Percentiles rank a stretch among this genome's conserved stretches.
Conservation (phyloP, 192 early-diverging fungal species). For the Coemansia sp. region DNA sequence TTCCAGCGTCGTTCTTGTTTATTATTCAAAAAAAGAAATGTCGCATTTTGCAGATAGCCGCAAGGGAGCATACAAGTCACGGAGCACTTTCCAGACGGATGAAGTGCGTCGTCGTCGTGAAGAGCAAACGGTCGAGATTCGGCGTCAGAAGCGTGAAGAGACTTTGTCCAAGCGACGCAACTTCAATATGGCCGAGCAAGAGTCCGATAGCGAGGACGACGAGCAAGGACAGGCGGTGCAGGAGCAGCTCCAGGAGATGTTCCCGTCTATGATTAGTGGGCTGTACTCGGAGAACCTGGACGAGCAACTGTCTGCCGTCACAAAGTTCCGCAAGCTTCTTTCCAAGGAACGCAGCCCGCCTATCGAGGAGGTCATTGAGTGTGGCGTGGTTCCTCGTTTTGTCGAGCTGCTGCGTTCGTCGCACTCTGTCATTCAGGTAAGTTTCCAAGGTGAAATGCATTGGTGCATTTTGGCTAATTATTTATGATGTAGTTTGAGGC, state of each 20-base stretch:
- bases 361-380: constrained; percentile 92
- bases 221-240: constrained; percentile 58
- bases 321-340: constrained; percentile 90
- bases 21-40: constrained; percentile 1
- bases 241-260: constrained; percentile 73
- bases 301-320: constrained; percentile 75
- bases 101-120: constrained; percentile 91
- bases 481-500: constrained; percentile 78
- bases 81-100: constrained; percentile 81
- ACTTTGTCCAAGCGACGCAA: constrained; percentile 90
- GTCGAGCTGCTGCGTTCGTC: constrained; percentile 88
- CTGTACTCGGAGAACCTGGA: constrained; percentile 79
- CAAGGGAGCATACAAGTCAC: constrained; percentile 77
- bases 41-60: constrained; percentile 1
- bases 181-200: constrained; percentile 55
- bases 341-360: constrained; percentile 95
- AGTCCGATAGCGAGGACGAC: constrained; percentile 77
- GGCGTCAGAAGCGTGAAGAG: constrained; percentile 95
- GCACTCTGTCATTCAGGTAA: constrained; percentile 78
- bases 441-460: neutral
- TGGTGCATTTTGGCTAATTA: constrained; percentile 2
- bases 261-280: constrained; percentile 75
- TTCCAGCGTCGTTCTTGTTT: neutral
- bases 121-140: constrained; percentile 88
- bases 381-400: constrained; percentile 90